These are phyloP conservation scores for Neurospora sp. DNA, from an alignment of 495 filamentous ascomycete species.

Conservation along the genomic window DNA sequence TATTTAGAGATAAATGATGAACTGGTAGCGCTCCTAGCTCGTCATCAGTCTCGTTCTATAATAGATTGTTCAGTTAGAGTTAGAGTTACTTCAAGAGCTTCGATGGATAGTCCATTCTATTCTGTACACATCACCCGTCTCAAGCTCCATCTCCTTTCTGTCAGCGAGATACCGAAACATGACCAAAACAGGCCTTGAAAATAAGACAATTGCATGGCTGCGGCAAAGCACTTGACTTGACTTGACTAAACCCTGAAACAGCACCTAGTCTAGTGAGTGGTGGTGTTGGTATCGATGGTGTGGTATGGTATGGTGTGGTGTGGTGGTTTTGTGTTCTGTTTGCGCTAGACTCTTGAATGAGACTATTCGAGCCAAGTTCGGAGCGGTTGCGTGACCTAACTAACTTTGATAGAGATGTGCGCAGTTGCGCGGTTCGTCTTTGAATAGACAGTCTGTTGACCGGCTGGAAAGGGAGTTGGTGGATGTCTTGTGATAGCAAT, in stretches of 20 bases:
- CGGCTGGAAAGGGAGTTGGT: background rate
- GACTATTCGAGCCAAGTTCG: background rate
- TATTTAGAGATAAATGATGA: no score
- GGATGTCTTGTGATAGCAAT: background rate
- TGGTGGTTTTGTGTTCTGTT: background rate
- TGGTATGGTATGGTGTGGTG: background rate
- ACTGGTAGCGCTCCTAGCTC: no score
- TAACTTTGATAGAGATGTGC: background rate
- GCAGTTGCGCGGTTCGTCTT: background rate
- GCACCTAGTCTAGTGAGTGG: background rate
- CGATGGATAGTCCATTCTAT: background rate
- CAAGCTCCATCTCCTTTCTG: background rate
- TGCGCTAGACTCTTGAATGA: background rate
- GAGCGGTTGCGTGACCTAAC: background rate
- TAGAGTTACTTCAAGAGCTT: no score
- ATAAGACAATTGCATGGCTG: background rate
- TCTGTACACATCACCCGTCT: background rate
- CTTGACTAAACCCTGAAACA: background rate
- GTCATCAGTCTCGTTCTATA: no score
- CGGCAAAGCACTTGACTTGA: background rate
- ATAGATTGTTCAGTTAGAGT: no score
- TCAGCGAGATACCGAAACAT: background rate
- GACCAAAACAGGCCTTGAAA: background rate
- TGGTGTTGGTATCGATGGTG: background rate
- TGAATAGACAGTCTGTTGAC: background rate